Evolutionary conservation across 768 basidiomycete genomes (phyloP), one percentile per base, ranked within the genome.

Genomic region (Pisolithus orientalis): DNA sequence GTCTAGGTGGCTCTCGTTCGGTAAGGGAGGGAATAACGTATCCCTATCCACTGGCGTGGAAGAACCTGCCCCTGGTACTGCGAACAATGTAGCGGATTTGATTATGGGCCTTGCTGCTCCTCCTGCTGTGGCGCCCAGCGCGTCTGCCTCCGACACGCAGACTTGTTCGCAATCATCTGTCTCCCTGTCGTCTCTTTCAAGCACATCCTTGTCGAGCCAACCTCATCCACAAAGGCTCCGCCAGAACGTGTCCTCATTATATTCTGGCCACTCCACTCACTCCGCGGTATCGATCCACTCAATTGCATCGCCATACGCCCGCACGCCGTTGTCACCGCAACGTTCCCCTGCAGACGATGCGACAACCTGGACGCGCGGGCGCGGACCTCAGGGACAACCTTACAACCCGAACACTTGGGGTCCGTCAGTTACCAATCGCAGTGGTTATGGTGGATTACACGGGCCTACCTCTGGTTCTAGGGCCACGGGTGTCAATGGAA

Each of bases 21-120:
- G 70, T 75, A 89, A 60, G 75, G 83, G 59, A 75, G 87, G 55
- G 84, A 82, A 71, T 73, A 70, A 62, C 77, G 66, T 58, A 66
- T 14, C 72, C 37, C 14, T 14, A 34, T 59, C 74, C 48, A 62
- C 71, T 38, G 58, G 71, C 21, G 56, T 69, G 5, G 63, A 72
- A 32, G 77, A 74, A 39, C 37, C 54, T 5, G 54, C 54, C 25
- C 82, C 83, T 21, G 78, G 81, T 8, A 90, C 87, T 6, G 91
- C 84, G 29, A 85, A 79, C 63, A 90, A 90, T 61, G 85, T 94
- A 49, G 78, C 83, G 11, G 84, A 71, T 60, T 70, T 90, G 60
- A 82, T 89, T 62, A 89, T 84, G 85, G 79, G 83, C 21, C 68
- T 85, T 40, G 55, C 75, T 80, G 10, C 72, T 77, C 6, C 49